Conservation (phyloP, 345 rosid species). For the Gossypium turneri region DNA sequence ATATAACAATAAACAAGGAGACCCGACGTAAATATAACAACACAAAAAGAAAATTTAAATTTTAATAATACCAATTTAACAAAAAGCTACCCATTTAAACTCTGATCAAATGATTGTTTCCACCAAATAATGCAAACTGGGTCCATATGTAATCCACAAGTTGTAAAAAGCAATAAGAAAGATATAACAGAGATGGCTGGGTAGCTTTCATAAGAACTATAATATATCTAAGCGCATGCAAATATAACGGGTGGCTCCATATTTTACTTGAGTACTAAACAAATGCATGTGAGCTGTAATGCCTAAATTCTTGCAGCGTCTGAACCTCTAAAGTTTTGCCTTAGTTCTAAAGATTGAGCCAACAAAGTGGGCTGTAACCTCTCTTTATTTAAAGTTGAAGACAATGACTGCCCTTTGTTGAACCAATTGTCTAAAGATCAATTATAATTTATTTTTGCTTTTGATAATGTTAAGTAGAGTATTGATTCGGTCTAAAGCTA, state of each 20-base stretch:
- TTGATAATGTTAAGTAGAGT: neutral
- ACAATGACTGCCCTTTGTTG: slow-evolving; percentile 12
- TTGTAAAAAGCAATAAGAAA: neutral
- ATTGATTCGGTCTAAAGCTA: neutral
- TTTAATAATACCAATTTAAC: neutral
- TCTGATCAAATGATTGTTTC: neutral
- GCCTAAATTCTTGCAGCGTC: neutral
- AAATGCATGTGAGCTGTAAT: slow-evolving; percentile 5
- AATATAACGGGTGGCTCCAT: neutral
- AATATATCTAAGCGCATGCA: neutral
- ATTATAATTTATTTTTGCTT: neutral
- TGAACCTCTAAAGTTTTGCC: slow-evolving; percentile 7
- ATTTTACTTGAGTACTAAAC: neutral
- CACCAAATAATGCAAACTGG: neutral
- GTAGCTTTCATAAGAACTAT: neutral
- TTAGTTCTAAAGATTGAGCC: slow-evolving; percentile 1
- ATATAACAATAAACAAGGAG: neutral
- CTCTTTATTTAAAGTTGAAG: slow-evolving; percentile 1
- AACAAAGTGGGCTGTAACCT: slow-evolving; percentile 10
- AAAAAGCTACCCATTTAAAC: neutral
- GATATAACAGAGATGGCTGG: neutral
- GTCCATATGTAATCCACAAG: neutral
- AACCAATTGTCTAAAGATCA: slow-evolving; percentile 11
- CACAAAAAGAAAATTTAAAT: neutral
- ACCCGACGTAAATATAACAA: neutral